Evolutionary conservation across 495 filamentous ascomycete species (phyloP).

Genomic region (Penicillium turbatum): DNA sequence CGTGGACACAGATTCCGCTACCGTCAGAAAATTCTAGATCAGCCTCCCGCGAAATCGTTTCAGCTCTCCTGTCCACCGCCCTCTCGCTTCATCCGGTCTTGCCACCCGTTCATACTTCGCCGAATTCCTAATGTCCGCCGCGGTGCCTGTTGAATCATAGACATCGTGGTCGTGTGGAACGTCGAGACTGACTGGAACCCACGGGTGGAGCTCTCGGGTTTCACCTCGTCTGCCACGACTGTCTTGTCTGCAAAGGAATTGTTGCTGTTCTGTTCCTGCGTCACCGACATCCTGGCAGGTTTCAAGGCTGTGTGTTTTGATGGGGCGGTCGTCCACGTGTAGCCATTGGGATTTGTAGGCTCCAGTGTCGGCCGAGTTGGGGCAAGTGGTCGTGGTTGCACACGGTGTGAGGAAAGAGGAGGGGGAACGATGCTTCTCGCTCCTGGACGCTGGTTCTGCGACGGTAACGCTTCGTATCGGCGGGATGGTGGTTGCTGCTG

Average conservation of each 20-base stretch:
- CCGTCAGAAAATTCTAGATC: constrained; percentile 13
- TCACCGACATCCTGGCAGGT: constrained; percentile 17
- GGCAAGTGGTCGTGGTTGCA: constrained; percentile 34
- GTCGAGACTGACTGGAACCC: constrained; percentile 38
- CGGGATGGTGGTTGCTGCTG: constrained; percentile 11
- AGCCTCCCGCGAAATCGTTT: constrained; percentile 3
- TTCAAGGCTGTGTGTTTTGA: constrained; percentile 21
- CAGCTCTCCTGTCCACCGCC: constrained; percentile 18
- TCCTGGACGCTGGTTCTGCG: constrained; percentile 3
- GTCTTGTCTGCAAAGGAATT: constrained; percentile 2
- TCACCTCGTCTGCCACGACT: constrained; percentile 23
- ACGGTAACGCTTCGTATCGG: constrained; percentile 11
- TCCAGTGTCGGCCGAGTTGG: constrained; percentile 38
- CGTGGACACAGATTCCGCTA: background rate
- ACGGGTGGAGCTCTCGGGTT: constrained; percentile 19
- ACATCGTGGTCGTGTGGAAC: constrained; percentile 53
- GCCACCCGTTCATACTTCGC: constrained; percentile 56
- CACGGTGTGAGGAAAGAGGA: constrained; percentile 33
- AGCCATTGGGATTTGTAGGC: constrained; percentile 33
- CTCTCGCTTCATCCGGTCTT: constrained; percentile 43
- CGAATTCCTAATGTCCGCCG: constrained; percentile 55
- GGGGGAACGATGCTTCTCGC: constrained; percentile 17
- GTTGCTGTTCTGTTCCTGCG: constrained; percentile 12
- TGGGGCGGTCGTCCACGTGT: constrained; percentile 40
- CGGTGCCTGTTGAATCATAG: constrained; percentile 32